Evolutionary conservation across 2,329 filamentous ascomycete genomes (phyloP), one percentile per base, ranked within the genome.

Genomic region (Penicillium sp.): DNA sequence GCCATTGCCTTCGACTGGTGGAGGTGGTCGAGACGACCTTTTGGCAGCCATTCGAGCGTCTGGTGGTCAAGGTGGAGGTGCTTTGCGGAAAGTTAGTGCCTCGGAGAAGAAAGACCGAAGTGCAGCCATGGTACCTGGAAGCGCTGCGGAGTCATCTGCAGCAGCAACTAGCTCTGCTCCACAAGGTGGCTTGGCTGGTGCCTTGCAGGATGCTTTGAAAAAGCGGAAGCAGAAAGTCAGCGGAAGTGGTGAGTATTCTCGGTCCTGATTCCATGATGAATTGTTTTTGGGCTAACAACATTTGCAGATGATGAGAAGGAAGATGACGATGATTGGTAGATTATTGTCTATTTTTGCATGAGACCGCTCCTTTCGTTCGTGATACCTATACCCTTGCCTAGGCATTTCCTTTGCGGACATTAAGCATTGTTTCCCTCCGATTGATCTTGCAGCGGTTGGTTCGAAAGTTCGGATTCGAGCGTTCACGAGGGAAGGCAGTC

Each of bases 181-280:
- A 54, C 77, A 75, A 43, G 77, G 86, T 53, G 87, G 85, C 33
- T 85, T 97, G 82, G 90, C 91, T 22, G 90, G 89, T 77, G 92
- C 91, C 46, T 77, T 96, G 65, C 90, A 90, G 56, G 88, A 85
- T 57, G 89, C 88, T 54, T 75, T 92, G 66, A 85, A 88, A 69
- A 89, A 90, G 77, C 83, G 93, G 73, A 97, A 97, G 80, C 86
- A 91, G 75, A 96, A 96, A 81, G 93, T 97, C 72, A 90, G 90
- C 77, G 88, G 90, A 73, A 96, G 90, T 81, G 93, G 93, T 97
- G 85, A 85, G 90, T 88, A 14, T 43, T 6, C 12, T 23, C 9
- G 9, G n/a, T 25, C 22, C 22, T 31, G 15, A 22, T 20, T 22
- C 20, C 14, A 29, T 35, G 8, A 18, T 37, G 7, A 26, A 12